phyloP scores from a whole-genome alignment of 139 green algal species.

The Spirogloea muscicola region DNA sequence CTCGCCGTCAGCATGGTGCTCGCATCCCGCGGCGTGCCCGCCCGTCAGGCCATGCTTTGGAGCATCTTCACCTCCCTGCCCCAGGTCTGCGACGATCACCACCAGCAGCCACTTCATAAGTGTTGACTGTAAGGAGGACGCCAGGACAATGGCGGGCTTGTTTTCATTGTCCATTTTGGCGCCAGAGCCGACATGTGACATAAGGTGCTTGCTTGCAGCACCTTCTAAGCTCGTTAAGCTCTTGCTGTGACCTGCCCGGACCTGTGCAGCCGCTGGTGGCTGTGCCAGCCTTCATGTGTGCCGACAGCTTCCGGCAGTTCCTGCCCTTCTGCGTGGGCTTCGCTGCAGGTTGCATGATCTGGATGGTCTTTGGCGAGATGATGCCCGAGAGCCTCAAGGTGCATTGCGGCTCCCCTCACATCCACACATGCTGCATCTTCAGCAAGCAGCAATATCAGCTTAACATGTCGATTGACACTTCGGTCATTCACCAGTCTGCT shows the following conservation, averaged over 20 bases:
- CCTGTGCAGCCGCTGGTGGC: constrained; percentile 73
- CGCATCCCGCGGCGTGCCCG: constrained; percentile 68
- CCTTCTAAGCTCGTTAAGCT: no score
- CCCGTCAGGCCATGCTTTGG: constrained; percentile 73
- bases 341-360: constrained; percentile 97
- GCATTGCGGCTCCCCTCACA: neutral
- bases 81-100: constrained; percentile 32
- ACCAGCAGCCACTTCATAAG: no score
- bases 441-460: neutral
- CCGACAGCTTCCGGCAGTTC: constrained; percentile 79
- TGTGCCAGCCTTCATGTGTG: constrained; percentile 90
- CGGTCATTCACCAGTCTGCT: neutral
- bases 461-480: constrained; percentile 5
- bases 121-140: no score
- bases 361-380: constrained; percentile 95
- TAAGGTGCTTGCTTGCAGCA: no score
- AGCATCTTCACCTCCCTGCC: constrained; percentile 76
- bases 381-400: constrained; percentile 84
- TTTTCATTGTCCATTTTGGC: no score
- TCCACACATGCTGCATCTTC: neutral
- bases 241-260: no score
- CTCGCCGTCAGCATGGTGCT: constrained; percentile 91
- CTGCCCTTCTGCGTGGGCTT: constrained; percentile 92
- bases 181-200: no score
- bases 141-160: no score